These are phyloP conservation scores for Daedaleopsis sinensis DNA, from an alignment of 768 basidiomycete genomes.

Conservation along the genomic window DNA sequence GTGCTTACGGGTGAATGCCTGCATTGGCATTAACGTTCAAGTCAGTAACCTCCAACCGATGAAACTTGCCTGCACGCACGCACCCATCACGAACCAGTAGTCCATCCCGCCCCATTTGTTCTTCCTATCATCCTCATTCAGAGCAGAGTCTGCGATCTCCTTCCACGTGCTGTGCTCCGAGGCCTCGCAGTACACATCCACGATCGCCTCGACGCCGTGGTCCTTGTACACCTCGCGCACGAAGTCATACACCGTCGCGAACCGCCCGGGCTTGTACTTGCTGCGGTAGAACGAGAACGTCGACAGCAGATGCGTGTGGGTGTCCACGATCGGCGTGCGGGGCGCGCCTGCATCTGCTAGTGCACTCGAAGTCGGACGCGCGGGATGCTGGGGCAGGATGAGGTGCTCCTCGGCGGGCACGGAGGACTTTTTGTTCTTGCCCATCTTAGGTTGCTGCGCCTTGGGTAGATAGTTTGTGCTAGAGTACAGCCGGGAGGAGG, in stretches of 20 bases:
- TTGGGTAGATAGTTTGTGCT: not conserved
- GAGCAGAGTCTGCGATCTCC: constrained; percentile 73
- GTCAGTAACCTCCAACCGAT: not conserved
- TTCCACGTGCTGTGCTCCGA: constrained; percentile 65
- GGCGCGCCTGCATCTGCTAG: not conserved
- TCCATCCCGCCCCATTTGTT: constrained; percentile 66
- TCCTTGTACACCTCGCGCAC: constrained; percentile 61
- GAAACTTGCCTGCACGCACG: constrained; percentile 8
- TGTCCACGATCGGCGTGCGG: constrained; percentile 63
- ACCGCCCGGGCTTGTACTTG: constrained; percentile 61
- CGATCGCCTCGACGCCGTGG: constrained; percentile 62
- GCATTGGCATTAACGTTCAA: not conserved
- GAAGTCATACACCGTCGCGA: constrained; percentile 67
- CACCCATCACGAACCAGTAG: constrained; percentile 87
- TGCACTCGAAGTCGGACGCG: constrained; percentile 2
- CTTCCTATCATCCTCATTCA: constrained; percentile 49
- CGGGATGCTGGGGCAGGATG: constrained; percentile 33
- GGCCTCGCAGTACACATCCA: constrained; percentile 91
- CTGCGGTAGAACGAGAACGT: constrained; percentile 66
- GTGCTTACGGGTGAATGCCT: constrained; percentile 76
- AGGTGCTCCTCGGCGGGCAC: constrained; percentile 39
- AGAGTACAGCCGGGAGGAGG: not conserved
- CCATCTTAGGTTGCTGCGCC: constrained; percentile 30
- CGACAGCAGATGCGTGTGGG: constrained; percentile 82
- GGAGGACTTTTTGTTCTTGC: constrained; percentile 39